Percentiles rank a stretch among this genome's conserved stretches.
These are phyloP conservation scores for Nakaseomyces delphensis DNA, from an alignment of 1,139 yeast genomes.

Conservation along the genomic window DNA sequence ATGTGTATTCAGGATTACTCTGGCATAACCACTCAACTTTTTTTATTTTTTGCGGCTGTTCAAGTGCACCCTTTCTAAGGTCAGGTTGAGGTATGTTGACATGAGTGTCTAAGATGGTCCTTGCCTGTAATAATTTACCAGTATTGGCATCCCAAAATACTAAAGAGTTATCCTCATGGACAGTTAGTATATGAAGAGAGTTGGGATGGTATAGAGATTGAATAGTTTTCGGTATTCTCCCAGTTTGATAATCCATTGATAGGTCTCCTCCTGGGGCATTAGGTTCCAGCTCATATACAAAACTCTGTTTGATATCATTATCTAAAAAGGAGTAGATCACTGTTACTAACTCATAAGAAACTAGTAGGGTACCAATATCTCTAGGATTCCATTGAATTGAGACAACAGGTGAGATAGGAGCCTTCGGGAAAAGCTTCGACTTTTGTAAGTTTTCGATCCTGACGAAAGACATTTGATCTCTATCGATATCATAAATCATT, in stretches of 20 bases:
- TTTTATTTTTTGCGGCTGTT: slow-evolving; percentile 30
- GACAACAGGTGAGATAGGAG: slow-evolving; percentile 47
- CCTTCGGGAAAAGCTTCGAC: slow-evolving; percentile 29
- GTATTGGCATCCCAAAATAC: slow-evolving; percentile 89
- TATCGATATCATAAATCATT: slow-evolving; percentile 74
- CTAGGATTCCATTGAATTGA: slow-evolving; percentile 78
- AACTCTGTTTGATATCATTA: slow-evolving; percentile 46
- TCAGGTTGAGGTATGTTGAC: slow-evolving; percentile 46
- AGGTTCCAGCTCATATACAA: slow-evolving; percentile 52
- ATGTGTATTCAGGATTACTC: slow-evolving; percentile 72
- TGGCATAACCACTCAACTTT: slow-evolving; percentile 63
- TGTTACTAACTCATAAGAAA: slow-evolving; percentile 65
- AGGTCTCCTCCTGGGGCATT: slow-evolving; percentile 55
- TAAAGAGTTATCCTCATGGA: slow-evolving; percentile 72
- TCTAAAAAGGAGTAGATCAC: slow-evolving; percentile 59
- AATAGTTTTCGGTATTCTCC: slow-evolving; percentile 43
- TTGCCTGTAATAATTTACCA: slow-evolving; percentile 64
- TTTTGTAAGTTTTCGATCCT: slow-evolving; percentile 69
- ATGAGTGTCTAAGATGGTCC: slow-evolving; percentile 58
- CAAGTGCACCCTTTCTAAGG: slow-evolving; percentile 10
- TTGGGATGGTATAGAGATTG: slow-evolving; percentile 86
- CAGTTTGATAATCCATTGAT: slow-evolving; percentile 14
- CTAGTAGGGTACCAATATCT: slow-evolving; percentile 69
- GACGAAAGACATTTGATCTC: slow-evolving; percentile 57
- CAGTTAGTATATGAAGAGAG: slow-evolving; percentile 73